A percentile compares a stretch with the other conserved stretches of the same genome.
Evolutionary conservation across 2,329 filamentous ascomycete genomes (phyloP).

Genomic region (Basipetospora chlamydospora): DNA sequence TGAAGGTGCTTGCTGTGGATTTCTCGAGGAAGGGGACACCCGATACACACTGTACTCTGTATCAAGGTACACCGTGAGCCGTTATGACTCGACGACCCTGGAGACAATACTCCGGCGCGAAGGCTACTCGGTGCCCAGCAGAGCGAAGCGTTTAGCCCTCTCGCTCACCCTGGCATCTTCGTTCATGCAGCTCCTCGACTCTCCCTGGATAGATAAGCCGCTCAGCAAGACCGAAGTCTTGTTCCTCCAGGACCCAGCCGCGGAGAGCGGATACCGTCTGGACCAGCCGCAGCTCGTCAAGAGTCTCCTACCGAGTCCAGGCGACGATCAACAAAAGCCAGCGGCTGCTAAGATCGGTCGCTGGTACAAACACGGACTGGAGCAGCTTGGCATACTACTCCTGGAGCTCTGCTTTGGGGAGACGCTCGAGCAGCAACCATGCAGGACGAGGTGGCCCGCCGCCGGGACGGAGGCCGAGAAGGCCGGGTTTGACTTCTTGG

Average conservation of each 20-base stretch:
- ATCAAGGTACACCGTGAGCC: background rate
- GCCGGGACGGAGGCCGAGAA: slow-evolving; percentile 1
- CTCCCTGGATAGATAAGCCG: slow-evolving; percentile 11
- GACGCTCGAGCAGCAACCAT: slow-evolving; percentile 2
- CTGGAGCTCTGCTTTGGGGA: slow-evolving; percentile 5
- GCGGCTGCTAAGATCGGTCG: slow-evolving; percentile 6
- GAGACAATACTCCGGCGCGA: background rate
- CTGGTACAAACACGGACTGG: too few relatives aligned
- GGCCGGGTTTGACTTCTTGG: slow-evolving; percentile 5
- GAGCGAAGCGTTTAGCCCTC: slow-evolving; percentile 11
- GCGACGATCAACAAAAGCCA: background rate
- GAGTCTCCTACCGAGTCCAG: background rate
- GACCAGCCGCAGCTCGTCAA: background rate
- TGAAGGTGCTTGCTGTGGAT: background rate
- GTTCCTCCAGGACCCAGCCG: background rate
- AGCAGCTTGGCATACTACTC: slow-evolving; percentile 2
- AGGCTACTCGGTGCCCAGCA: slow-evolving; percentile 5
- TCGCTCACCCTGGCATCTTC: slow-evolving; percentile 13
- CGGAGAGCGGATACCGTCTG: background rate
- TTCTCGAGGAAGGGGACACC: background rate
- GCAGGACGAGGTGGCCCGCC: slow-evolving; percentile 28
- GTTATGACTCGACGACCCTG: background rate
- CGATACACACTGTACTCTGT: background rate
- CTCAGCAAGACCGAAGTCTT: slow-evolving; percentile 9
- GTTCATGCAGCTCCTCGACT: slow-evolving; percentile 13